A percentile compares a stretch with the other conserved stretches of the same genome.
Conservation (phyloP, 1,139 yeast genomes). For the Diutina scorzettiae region DNA sequence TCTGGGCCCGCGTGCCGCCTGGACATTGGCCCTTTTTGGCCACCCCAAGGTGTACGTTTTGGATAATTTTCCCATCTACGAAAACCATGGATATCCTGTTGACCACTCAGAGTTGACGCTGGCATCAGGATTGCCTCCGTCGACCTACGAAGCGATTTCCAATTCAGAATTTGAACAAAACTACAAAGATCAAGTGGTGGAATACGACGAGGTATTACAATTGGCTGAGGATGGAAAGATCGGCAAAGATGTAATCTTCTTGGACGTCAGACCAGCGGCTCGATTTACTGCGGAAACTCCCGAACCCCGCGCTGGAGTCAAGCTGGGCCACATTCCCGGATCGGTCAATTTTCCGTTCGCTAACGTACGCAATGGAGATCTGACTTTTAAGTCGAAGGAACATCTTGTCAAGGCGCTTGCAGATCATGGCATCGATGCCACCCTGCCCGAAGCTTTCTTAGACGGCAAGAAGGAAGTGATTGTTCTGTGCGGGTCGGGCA, state of each 20-base stretch:
- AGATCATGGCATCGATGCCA: slow-evolving; percentile 15
- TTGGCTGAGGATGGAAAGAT: slow-evolving; percentile 40
- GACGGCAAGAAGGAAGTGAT: slow-evolving; percentile 45
- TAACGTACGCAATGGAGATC: slow-evolving; percentile 39
- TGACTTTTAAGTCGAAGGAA: slow-evolving; percentile 36
- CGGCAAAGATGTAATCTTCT: slow-evolving; percentile 36
- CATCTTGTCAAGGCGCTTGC: slow-evolving; percentile 29
- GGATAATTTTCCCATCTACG: slow-evolving; percentile 53
- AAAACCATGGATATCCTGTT: slow-evolving; percentile 11
- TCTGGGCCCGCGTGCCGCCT: slow-evolving; percentile 82
- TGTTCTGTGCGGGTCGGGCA: slow-evolving; percentile 93
- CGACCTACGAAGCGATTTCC: slow-evolving; percentile 14
- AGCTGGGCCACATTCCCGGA: slow-evolving; percentile 85
- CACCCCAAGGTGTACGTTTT: slow-evolving; percentile 56
- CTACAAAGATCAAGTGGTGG: slow-evolving; percentile 41
- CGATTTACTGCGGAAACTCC: slow-evolving; percentile 70
- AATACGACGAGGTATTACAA: slow-evolving; percentile 49
- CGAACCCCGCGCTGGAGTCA: slow-evolving; percentile 79
- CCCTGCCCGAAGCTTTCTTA: slow-evolving; percentile 8
- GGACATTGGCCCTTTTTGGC: slow-evolving; percentile 75
- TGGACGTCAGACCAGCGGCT: slow-evolving; percentile 74
- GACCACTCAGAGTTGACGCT: slow-evolving; percentile 1
- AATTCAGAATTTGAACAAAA: slow-evolving; percentile 15
- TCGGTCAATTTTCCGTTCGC: slow-evolving; percentile 68
- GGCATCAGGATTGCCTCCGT: slow-evolving; percentile 10